Evolutionary conservation across 192 early-diverging fungal species (phyloP), one percentile per base, ranked within the genome.

Genomic region (Backusella westeae): DNA sequence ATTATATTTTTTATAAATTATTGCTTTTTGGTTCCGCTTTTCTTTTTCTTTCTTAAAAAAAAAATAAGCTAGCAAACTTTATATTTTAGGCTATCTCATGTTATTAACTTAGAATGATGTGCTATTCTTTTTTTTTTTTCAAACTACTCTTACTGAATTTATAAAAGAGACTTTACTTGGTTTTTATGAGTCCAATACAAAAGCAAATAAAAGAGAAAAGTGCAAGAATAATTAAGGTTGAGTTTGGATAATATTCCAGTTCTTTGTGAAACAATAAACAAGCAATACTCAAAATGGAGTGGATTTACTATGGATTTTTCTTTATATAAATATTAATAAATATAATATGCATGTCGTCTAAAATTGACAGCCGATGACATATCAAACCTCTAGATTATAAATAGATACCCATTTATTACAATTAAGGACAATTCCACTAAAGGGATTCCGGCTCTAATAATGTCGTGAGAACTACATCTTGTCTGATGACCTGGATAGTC

Each of bases 11-110:
- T 59, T 59, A 59, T 63, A 63, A 29, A 63, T 63, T 63, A 29
- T 63, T 63, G n/a, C 56, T 63, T 63, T 59, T 63, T 63, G 56
- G 12, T 63, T 63, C 56, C 56, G 56, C 56, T 29, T 49, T 63
- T 63, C 53, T 63, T 26, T 63, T 63, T 63, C 21, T 29, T 9
- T 29, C 9, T 12, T 4, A 29, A 63, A 56, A 56, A n/a, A 52
- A 59, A 59, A 10, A 26, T 32, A 59, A 63, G 7, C 9, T 63
- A 63, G 14, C 26, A 63, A 63, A 32, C 23, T 14, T 63, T 4
- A 63, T 26, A 26, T 63, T 63, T 63, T 63, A 63, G 23, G 12
- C 56, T 63, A 14, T 63, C 12, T 12, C 8, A 59, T 26, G 23
- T 63, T 26, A 63, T 63, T 12, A 63, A 63, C 4, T 39, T 38